Base-by-base conservation (phyloP, 306 rosid species). In the Acmispon strigosus region DNA sequence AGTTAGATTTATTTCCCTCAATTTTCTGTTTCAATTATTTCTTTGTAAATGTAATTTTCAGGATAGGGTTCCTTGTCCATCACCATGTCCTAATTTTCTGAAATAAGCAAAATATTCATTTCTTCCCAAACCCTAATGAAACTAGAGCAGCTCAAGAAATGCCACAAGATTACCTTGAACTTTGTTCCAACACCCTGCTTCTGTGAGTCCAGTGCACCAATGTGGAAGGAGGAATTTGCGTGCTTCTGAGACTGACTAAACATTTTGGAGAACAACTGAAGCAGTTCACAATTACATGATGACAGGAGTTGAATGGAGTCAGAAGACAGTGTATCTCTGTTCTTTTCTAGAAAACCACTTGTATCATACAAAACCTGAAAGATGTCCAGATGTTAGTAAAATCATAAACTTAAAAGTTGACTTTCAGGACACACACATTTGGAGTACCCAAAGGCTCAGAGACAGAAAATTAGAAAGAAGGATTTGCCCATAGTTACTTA, bases 331-430 rank as follows among this genome's bases (percentile, higher is more conserved):
- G 41, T 42, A 76, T 89, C 96, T 82, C 89, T 87, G 83, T 88
- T 95, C 87, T 89, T 86, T 67, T 84, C 91, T 81, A 89, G 78
- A 81, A 95, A 95, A 18, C 87, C 99, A 74, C 83, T 84, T 59
- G 96, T 86, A 70, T 91, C 99, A 62, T 95, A 95, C 36, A 83
- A 74, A 62, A 95, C 97, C 99, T 95, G 77, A 58, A 53, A 75
- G 69, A 75, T 73, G 36, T 58, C 49, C 41, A 72, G 61, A 70
- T 53, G 41, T 84, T 66, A 84, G 83, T 56, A 52, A 49, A 60
- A 72, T 54, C 39, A 34, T n/a, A 70, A 62, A 51, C 27, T 27
- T 63, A 61, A 77, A 77, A 77, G 42, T n/a, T 39, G 72, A 55
- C 18, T 69, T 75, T 32, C 39, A 36, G 41, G 55, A 15, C 48